phyloP scores from a whole-genome alignment of 2,329 filamentous ascomycete genomes.

The Aureobasidium sp. region DNA sequence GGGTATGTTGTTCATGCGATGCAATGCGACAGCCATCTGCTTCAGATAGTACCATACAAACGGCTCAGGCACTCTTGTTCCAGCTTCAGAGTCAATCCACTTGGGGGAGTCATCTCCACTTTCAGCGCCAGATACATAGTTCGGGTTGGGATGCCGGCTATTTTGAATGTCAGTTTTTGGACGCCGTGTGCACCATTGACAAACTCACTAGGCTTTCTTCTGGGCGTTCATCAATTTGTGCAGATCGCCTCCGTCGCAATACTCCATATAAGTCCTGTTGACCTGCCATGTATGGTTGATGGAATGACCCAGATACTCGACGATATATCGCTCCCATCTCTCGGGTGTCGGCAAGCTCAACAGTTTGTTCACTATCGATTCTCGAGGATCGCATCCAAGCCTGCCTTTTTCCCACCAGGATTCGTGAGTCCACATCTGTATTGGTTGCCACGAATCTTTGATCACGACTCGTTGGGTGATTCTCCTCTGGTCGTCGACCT shows the following conservation, averaged over 20 bases:
- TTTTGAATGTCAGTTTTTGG: background rate
- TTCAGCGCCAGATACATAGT: background rate
- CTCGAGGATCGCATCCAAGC: background rate
- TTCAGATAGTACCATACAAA: constrained; percentile 12
- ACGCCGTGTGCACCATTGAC: background rate
- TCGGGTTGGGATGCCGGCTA: background rate
- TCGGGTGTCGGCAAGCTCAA: background rate
- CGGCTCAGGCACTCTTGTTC: background rate
- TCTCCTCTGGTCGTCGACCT: background rate
- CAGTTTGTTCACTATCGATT: background rate
- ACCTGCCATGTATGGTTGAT: background rate
- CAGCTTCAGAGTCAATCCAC: background rate
- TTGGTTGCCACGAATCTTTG: background rate
- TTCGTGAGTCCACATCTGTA: background rate
- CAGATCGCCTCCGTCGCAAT: background rate
- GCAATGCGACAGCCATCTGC: background rate
- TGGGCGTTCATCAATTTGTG: background rate
- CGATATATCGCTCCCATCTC: background rate
- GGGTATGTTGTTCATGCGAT: constrained; percentile 1
- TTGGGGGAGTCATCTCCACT: background rate
- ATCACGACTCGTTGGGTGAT: background rate
- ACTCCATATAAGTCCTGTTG: constrained; percentile 8
- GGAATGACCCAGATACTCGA: background rate
- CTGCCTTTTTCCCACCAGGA: background rate
- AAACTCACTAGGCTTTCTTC: background rate